Conservation (phyloP, 192 early-diverging fungal species). For the Gigaspora rosea region DNA sequence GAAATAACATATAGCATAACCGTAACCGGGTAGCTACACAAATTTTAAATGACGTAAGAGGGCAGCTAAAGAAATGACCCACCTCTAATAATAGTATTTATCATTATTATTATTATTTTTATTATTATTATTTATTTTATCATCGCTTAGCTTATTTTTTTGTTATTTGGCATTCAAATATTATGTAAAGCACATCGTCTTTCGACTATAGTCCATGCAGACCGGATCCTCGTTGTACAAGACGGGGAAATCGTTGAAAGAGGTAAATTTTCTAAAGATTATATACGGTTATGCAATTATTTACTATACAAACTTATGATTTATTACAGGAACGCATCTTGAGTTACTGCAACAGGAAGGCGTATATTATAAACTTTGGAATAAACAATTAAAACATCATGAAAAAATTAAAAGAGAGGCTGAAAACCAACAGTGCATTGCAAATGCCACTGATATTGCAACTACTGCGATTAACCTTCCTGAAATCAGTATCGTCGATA, state of each 20-base stretch:
- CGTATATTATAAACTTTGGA: constrained; percentile 78
- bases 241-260: constrained; percentile 72
- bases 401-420: constrained; percentile 28
- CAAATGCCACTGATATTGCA: background rate
- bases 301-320: background rate
- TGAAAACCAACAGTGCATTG: background rate
- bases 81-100: too few relatives aligned
- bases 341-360: constrained; percentile 59
- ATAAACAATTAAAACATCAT: constrained; percentile 46
- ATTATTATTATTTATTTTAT: constrained; percentile 75
- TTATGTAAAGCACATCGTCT: constrained; percentile 64
- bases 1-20: too few relatives aligned
- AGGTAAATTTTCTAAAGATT: constrained; percentile 42
- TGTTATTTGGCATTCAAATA: too few relatives aligned
- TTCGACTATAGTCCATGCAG: constrained; percentile 74
- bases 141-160: constrained; percentile 20
- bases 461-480: background rate
- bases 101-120: constrained; percentile 4
- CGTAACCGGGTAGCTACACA: too few relatives aligned
- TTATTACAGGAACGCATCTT: constrained; percentile 46
- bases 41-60: too few relatives aligned
- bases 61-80: too few relatives aligned
- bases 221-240: constrained; percentile 76
- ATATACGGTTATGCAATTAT: constrained; percentile 17
- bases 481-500: background rate